phyloP scores from a whole-genome alignment of 768 basidiomycete species.

The Rhizopogon vinicolor region DNA sequence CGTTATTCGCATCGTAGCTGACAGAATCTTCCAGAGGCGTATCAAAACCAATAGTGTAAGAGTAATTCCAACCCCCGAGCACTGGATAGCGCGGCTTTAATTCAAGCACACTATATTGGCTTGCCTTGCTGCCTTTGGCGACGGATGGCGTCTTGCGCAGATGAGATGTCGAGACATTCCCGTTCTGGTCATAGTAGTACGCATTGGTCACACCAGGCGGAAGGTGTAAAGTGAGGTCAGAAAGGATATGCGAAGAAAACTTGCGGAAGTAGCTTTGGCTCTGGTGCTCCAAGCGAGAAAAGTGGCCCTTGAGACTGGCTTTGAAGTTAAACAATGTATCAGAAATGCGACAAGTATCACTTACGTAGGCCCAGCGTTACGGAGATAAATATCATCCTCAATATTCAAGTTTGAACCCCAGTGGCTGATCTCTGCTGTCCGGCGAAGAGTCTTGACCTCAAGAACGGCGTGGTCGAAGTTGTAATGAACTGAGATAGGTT shows the following conservation, averaged over 20 bases:
- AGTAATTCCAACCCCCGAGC: conserved; percentile 97
- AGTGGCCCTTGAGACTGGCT: conserved; percentile 86
- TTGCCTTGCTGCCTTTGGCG: conserved; percentile 48
- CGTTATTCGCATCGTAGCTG: conserved; percentile 55
- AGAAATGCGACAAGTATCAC: conserved; percentile 24
- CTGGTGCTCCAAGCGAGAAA: conserved; percentile 89
- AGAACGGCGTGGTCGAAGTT: conserved; percentile 77
- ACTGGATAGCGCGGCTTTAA: conserved; percentile 88
- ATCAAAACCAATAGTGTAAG: conserved; percentile 92
- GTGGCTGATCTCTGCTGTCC: conserved; percentile 89
- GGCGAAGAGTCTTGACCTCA: conserved; percentile 65
- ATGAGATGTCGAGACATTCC: conserved; percentile 94
- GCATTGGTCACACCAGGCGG: conserved; percentile 78
- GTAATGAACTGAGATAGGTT: conserved; percentile 73
- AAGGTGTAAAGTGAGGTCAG: conserved; percentile 71
- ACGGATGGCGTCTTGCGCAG: conserved; percentile 67
- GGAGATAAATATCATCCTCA: conserved; percentile 80
- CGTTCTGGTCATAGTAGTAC: conserved; percentile 90
- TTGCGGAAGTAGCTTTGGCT: conserved; percentile 65
- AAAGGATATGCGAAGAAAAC: conserved; percentile 64
- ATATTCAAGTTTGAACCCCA: conserved; percentile 96
- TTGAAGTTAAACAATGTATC: conserved; percentile 3
- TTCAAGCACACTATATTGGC: conserved; percentile 68
- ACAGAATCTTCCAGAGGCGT: conserved; percentile 74
- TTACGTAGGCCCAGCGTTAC: conserved; percentile 87